Percentiles rank a stretch among this genome's conserved stretches.
These are phyloP conservation scores for Flammula alnicola DNA, from an alignment of 1,284 basidiomycete species.

Conservation along the genomic window DNA sequence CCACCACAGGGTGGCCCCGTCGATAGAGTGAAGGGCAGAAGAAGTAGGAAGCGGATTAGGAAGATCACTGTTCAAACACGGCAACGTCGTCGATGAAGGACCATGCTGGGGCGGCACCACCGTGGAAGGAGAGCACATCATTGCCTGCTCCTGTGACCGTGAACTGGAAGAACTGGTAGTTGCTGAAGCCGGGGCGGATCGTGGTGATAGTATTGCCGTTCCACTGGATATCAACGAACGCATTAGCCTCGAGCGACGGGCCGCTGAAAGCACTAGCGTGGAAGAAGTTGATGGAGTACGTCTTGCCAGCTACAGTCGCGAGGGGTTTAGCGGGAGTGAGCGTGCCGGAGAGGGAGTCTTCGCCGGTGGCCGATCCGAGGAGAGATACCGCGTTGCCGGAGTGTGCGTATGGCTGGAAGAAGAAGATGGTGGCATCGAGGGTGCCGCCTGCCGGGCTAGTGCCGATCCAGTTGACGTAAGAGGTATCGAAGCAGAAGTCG, in stretches of 20 bases:
- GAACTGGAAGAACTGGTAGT: slow-evolving; percentile 5
- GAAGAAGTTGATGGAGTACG: slow-evolving; percentile 6
- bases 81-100: slow-evolving; percentile 6
- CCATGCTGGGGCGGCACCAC: slow-evolving; percentile 8
- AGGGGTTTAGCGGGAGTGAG: background rate
- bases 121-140: slow-evolving; percentile 4
- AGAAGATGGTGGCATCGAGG: slow-evolving; percentile 39
- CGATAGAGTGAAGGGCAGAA: too few species aligned
- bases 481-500: slow-evolving; percentile 35
- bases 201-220: background rate
- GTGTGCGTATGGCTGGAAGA: slow-evolving; percentile 35
- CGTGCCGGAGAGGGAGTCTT: slow-evolving; percentile 34
- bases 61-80: background rate
- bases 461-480: slow-evolving; percentile 33
- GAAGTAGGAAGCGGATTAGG: too few species aligned
- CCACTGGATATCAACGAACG: slow-evolving; percentile 8
- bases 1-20: too few species aligned
- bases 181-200: slow-evolving; percentile 1
- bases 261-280: slow-evolving; percentile 1
- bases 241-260: background rate
- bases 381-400: slow-evolving; percentile 32
- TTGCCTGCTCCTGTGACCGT: background rate
- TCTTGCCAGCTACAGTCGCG: background rate
- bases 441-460: slow-evolving; percentile 29
- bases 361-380: slow-evolving; percentile 35